phyloP scores from a whole-genome alignment of 2,329 filamentous ascomycete genomes.

The Thielaviopsis populi region DNA sequence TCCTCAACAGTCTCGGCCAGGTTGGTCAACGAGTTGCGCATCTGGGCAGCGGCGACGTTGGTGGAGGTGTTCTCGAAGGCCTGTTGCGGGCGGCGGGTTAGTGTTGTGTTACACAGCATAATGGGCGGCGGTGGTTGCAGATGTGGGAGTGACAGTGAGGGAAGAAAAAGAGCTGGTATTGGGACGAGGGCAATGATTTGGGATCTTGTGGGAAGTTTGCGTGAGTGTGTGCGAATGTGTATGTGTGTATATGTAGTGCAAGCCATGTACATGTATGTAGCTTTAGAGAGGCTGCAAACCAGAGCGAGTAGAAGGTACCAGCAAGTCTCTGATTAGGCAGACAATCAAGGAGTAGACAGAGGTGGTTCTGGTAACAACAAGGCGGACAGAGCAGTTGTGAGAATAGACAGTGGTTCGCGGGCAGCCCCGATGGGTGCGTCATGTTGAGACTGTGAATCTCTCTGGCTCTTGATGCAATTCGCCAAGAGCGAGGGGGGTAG shows the following conservation, averaged over 20 bases:
- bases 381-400: background rate
- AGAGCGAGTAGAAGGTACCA: background rate
- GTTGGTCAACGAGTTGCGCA: slow-evolving; percentile 93
- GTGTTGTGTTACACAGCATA: background rate
- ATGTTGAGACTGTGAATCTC: too few species aligned
- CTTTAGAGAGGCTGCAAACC: background rate
- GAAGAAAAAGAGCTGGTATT: background rate
- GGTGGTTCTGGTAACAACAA: background rate
- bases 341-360: background rate
- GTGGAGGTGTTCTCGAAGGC: slow-evolving; percentile 99
- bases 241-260: too few species aligned
- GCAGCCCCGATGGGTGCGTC: too few species aligned
- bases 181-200: background rate
- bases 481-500: too few species aligned
- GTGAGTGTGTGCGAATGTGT: too few species aligned
- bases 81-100: slow-evolving; percentile 31
- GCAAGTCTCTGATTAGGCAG: background rate
- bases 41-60: slow-evolving; percentile 93
- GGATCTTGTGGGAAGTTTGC: background rate
- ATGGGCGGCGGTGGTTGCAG: background rate
- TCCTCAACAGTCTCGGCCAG: slow-evolving; percentile 83
- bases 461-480: too few species aligned
- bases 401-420: too few species aligned
- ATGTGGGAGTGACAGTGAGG: background rate
- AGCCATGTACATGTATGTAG: background rate